Evolutionary conservation across 768 basidiomycete species (phyloP), one percentile per base, ranked within the genome.

Genomic region (Termitomyces sp.): DNA sequence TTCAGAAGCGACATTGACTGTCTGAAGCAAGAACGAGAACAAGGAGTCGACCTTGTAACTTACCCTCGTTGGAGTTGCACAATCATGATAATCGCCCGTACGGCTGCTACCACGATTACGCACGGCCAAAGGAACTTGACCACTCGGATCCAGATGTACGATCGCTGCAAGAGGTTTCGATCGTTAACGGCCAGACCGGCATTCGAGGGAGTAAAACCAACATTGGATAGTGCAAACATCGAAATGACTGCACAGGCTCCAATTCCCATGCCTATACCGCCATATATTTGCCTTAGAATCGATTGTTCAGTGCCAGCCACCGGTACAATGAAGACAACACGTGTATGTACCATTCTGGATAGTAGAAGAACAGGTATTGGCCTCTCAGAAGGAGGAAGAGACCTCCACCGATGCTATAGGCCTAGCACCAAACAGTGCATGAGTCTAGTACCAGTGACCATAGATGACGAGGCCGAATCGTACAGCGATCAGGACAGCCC

Each of bases 21-120:
- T 14, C 14, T 43, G 55, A 27, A 44, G 47, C 55, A 43, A 32
- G 53, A 48, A 50, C 43, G 43, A 58, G 43, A n/a, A 56, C 56
- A 34, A 40, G 34, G 21, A 31, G 16, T 57, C 61, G 65, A 69
- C 50, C 53, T 27, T 65, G 55, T 65, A 66, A 73, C 82, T 68
- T 71, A 86, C 85, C 83, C 83, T 68, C 86, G 80, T 66, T 86
- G 77, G 58, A 90, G 80, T 71, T 88, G 74, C 67, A 87, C 83
- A 68, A 89, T 85, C 83, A 89, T 89, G 59, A 87, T 66, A 66
- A 86, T 84, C 41, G 82, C 85, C 57, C 87, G 82, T 56, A 89
- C 67, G 27, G 81, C 82, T 65, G 74, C 77, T 58, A 85, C 79
- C 69, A 87, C 75, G 65, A 90, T 84, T 56, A 87, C 57, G 69